Evolutionary conservation across 2,329 filamentous ascomycete species (phyloP).

Genomic region (Sarocladium strictum): DNA sequence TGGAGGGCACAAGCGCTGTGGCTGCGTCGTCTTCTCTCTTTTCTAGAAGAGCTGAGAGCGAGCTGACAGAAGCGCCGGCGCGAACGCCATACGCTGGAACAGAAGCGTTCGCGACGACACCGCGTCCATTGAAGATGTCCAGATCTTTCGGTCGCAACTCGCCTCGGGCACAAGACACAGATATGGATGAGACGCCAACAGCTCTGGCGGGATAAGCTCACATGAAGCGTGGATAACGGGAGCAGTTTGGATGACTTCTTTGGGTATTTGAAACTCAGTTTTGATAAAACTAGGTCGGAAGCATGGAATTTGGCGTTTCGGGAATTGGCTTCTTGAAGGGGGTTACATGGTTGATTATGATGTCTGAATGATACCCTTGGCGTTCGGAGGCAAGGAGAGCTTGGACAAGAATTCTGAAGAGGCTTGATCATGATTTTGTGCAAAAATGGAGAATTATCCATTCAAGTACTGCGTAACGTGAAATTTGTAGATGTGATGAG

Average conservation of each 20-base stretch:
- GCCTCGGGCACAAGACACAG: neutral
- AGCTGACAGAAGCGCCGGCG: no score
- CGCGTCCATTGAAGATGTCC: neutral
- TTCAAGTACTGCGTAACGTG: no score
- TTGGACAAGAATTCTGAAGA: neutral
- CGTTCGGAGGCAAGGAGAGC: neutral
- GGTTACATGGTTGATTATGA: neutral
- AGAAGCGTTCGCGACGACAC: neutral
- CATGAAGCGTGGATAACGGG: no score
- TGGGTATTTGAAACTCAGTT: no score
- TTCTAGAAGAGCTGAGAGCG: neutral
- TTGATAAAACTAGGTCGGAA: no score
- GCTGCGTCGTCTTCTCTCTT: neutral
- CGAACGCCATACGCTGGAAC: neutral
- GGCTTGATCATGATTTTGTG: no score
- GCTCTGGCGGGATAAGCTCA: neutral
- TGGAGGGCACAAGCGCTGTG: neutral
- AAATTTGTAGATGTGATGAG: no score
- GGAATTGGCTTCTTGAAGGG: neutral
- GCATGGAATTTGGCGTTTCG: constrained; percentile 2
- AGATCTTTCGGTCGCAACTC: neutral
- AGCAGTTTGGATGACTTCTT: no score
- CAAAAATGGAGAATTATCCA: no score
- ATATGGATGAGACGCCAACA: neutral
- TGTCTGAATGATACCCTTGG: constrained; percentile 8